phyloP scores from a whole-genome alignment of 202 grass and related monocot genomes.

The Dendrocalamus latiflorus region DNA sequence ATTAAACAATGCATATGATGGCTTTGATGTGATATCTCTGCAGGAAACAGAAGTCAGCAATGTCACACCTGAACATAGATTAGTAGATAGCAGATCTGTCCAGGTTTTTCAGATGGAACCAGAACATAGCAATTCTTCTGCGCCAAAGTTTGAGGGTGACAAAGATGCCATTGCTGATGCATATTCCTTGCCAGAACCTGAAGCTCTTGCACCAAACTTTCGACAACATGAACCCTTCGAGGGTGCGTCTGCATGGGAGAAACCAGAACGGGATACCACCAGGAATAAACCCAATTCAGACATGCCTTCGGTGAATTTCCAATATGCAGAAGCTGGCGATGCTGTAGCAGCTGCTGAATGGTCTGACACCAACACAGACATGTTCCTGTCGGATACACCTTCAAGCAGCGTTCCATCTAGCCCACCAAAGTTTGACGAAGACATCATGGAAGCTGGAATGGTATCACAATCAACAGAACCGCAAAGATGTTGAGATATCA shows the following conservation, averaged over 20 bases:
- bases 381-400: slow-evolving; percentile 29
- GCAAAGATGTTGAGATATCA: not conserved
- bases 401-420: slow-evolving; percentile 40
- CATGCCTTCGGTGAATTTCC: not conserved
- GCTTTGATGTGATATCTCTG: slow-evolving; percentile 24
- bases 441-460: slow-evolving; percentile 8
- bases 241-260: not conserved
- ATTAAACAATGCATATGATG: not conserved
- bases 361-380: slow-evolving; percentile 47
- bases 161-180: not conserved
- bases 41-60: too few species aligned
- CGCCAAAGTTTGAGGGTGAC: not conserved
- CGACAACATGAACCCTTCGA: not conserved
- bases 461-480: slow-evolving; percentile 7
- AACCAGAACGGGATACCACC: not conserved
- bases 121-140: slow-evolving; percentile 14
- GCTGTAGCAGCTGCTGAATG: slow-evolving; percentile 10
- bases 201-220: not conserved
- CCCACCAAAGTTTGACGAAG: slow-evolving; percentile 31
- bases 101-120: slow-evolving; percentile 21
- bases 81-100: slow-evolving; percentile 16
- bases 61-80: too few species aligned
- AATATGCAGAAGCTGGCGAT: slow-evolving; percentile 10
- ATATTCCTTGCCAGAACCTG: not conserved
- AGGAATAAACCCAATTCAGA: not conserved